These are phyloP conservation scores for Wickerhamomyces sp. DNA, from an alignment of 1,139 yeast species.

Conservation along the genomic window DNA sequence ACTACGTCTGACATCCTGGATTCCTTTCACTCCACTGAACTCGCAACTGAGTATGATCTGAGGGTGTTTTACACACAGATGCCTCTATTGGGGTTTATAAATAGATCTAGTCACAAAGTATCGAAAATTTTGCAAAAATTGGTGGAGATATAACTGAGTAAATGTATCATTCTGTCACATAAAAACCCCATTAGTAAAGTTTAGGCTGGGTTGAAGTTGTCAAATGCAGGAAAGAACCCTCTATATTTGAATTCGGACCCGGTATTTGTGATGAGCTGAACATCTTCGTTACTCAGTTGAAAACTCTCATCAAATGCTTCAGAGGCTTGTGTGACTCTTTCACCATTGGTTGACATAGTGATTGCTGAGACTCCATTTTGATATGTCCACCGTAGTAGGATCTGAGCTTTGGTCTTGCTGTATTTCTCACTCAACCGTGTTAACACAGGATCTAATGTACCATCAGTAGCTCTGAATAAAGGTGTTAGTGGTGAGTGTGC, in stretches of 20 bases:
- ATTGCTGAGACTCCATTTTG: constrained; percentile 38
- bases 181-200: too few relatives aligned
- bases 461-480: constrained; percentile 45
- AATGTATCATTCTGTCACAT: too few relatives aligned
- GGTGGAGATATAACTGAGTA: too few relatives aligned
- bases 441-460: constrained; percentile 22
- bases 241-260: constrained; percentile 27
- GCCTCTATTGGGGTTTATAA: too few relatives aligned
- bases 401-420: constrained; percentile 30
- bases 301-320: constrained; percentile 34
- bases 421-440: constrained; percentile 29
- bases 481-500: constrained; percentile 52
- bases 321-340: constrained; percentile 39
- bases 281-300: constrained; percentile 28
- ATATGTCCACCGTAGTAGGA: constrained; percentile 35
- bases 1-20: too few relatives aligned
- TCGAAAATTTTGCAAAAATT: too few relatives aligned
- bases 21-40: too few relatives aligned
- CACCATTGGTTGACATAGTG: constrained; percentile 44
- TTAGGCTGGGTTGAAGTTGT: too few relatives aligned
- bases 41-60: too few relatives aligned
- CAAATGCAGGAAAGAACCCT: constrained; percentile 25
- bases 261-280: constrained; percentile 26
- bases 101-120: too few relatives aligned
- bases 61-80: too few relatives aligned